Base-by-base conservation (phyloP, 139 green algal genomes). In the Yamagishiella unicocca region DNA sequence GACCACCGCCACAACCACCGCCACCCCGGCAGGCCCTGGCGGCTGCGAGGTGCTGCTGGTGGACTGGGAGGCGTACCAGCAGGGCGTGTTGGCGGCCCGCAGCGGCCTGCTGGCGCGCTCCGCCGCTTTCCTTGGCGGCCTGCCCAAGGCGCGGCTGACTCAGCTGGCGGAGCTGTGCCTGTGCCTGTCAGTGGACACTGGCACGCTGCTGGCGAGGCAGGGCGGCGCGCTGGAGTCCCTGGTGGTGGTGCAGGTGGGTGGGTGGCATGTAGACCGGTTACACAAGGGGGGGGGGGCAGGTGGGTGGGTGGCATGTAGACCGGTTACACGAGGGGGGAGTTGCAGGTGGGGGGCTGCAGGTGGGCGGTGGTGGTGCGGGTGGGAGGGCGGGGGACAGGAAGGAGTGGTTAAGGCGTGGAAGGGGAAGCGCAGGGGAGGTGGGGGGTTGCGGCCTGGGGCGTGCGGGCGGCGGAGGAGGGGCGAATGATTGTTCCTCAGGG, bases 231-330 rank as follows among this genome's bases (percentile, higher is more conserved):
- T 85, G 38, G 79, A 85, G 64, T 35, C 29, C 31, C 35, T 86
- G 80, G 80, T 77, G 42, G 80, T 86, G 80, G 80, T 86, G 62
- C 80, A 85, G 79, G 79, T 85, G 79, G 4, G 74, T 10, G 42
- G n/a, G 5, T 7, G 70, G 38, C n/a, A n/a, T n/a, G n/a, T n/a
- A n/a, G n/a, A n/a, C n/a, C n/a, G n/a, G n/a, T n/a, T n/a, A n/a
- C n/a, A n/a, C n/a, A n/a, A n/a, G n/a, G n/a, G n/a, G n/a, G n/a
- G n/a, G n/a, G n/a, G n/a, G n/a, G n/a, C n/a, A n/a, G n/a, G n/a
- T n/a, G n/a, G n/a, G n/a, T n/a, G n/a, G n/a, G n/a, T n/a, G n/a
- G n/a, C n/a, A n/a, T n/a, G n/a, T n/a, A n/a, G n/a, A n/a, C n/a
- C n/a, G n/a, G n/a, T n/a, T n/a, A n/a, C n/a, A n/a, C n/a, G 38